A percentile compares a stretch with the other conserved stretches of the same genome.
These are phyloP conservation scores for Coprinellus micaceus DNA, from an alignment of 768 basidiomycete species.

Conservation along the genomic window DNA sequence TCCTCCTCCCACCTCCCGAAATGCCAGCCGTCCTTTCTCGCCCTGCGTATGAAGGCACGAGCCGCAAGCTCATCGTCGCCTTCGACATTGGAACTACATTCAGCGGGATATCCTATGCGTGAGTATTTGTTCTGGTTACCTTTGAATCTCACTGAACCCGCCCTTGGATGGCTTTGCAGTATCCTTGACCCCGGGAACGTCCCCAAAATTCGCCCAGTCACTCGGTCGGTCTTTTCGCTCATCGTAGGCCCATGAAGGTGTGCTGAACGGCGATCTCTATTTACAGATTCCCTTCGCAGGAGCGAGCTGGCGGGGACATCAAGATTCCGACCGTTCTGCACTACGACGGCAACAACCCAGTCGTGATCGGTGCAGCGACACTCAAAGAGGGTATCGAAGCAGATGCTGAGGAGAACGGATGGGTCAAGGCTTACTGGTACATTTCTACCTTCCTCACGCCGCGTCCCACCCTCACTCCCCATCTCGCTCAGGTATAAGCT, in stretches of 20 bases:
- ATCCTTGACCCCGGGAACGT: conserved; percentile 23
- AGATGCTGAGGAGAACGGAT: conserved; percentile 12
- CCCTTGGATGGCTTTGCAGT: too few relatives aligned
- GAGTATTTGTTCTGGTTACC: too few relatives aligned
- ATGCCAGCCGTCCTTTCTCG: too few relatives aligned
- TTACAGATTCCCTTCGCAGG: not conserved
- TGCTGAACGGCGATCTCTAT: not conserved
- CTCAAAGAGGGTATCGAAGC: conserved; percentile 13
- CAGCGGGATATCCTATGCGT: not conserved
- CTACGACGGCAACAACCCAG: conserved; percentile 7
- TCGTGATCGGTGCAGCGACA: conserved; percentile 12
- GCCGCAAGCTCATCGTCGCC: not conserved
- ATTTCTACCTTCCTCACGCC: not conserved
- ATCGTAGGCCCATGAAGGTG: too few relatives aligned
- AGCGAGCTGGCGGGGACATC: conserved; percentile 11
- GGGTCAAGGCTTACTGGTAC: conserved; percentile 13
- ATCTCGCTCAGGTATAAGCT: not conserved
- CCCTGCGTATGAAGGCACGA: not conserved
- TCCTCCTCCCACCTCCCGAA: too few relatives aligned
- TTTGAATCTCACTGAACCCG: too few relatives aligned
- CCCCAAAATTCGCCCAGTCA: conserved; percentile 7
- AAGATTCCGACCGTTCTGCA: conserved; percentile 16
- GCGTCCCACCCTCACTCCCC: conserved; percentile 12
- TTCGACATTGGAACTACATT: not conserved
- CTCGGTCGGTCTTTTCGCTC: not conserved